Evolutionary conservation across 257 asterid genomes (phyloP).

Genomic region (Solanum clarkiae): DNA sequence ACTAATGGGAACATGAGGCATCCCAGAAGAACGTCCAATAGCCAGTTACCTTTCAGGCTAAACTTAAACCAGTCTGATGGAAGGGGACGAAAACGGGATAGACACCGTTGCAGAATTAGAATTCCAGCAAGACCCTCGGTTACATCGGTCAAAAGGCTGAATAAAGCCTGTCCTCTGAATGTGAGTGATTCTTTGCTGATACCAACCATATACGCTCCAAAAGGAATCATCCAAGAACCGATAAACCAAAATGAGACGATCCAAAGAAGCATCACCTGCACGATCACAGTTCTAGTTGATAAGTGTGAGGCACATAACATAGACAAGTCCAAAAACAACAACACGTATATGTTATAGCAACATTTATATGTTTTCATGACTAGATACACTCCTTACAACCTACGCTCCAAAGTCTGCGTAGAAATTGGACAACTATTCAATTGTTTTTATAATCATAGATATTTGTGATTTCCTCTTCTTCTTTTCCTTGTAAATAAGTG

Average conservation of each 20-base stretch:
- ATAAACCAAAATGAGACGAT: conserved; percentile 90
- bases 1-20: conserved; percentile 88
- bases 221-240: conserved; percentile 95
- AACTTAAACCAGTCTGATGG: conserved; percentile 88
- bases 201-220: conserved; percentile 78
- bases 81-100: conserved; percentile 72
- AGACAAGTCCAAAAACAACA: neutral
- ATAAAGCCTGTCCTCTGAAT: conserved; percentile 81
- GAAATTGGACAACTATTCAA: neutral
- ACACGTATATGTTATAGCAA: neutral
- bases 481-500: neutral
- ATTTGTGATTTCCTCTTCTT: neutral
- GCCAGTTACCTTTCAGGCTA: conserved; percentile 71
- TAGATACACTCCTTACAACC: neutral
- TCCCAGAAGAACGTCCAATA: conserved; percentile 58
- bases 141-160: conserved; percentile 91
- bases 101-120: conserved; percentile 57
- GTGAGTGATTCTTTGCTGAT: conserved; percentile 74
- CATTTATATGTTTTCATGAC: neutral
- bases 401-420: neutral
- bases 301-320: neutral
- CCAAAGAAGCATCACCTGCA: conserved; percentile 92
- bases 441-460: neutral
- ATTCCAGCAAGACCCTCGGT: conserved; percentile 94
- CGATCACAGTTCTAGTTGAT: neutral